Evolutionary conservation across 805 yeast species (phyloP).

Genomic region (Phaffomyces thermotolerans): DNA sequence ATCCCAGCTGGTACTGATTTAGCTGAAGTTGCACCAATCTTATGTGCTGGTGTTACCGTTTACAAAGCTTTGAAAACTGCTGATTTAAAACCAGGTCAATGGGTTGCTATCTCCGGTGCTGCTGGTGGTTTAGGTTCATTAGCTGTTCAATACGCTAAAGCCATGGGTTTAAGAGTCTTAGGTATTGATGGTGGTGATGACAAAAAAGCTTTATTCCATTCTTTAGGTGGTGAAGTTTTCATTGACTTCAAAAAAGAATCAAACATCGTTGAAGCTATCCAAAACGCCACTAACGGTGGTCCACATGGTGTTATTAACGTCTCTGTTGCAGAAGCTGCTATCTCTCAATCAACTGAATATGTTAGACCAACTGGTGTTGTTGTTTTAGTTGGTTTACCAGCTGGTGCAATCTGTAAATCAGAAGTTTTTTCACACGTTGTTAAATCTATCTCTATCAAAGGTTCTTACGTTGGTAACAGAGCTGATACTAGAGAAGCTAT

Average conservation of each 20-base stretch:
- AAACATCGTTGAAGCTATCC: constrained; percentile 49
- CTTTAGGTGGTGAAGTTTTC: constrained; percentile 61
- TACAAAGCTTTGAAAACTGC: constrained; percentile 87
- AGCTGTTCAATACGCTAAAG: constrained; percentile 68
- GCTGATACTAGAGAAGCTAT: constrained; percentile 79
- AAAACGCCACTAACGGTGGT: constrained; percentile 60
- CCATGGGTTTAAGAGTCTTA: constrained; percentile 68
- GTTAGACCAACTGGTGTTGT: constrained; percentile 64
- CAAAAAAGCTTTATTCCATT: constrained; percentile 46
- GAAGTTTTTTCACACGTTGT: constrained; percentile 70
- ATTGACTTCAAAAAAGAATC: constrained; percentile 51
- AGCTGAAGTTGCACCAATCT: constrained; percentile 71
- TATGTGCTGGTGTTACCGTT: constrained; percentile 89
- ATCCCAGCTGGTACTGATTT: constrained; percentile 70
- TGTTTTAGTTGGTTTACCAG: constrained; percentile 72
- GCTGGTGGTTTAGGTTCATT: constrained; percentile 76
- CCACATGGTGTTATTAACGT: constrained; percentile 73
- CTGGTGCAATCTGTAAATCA: constrained; percentile 64
- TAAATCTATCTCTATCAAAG: constrained; percentile 63
- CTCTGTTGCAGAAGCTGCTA: constrained; percentile 65
- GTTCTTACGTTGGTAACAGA: constrained; percentile 87
- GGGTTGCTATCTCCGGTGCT: constrained; percentile 75
- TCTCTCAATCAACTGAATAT: constrained; percentile 51
- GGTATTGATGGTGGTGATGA: constrained; percentile 68
- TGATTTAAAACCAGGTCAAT: constrained; percentile 57